Evolutionary conservation across 1,139 yeast species (phyloP).

Genomic region (Pichia inconspicua): DNA sequence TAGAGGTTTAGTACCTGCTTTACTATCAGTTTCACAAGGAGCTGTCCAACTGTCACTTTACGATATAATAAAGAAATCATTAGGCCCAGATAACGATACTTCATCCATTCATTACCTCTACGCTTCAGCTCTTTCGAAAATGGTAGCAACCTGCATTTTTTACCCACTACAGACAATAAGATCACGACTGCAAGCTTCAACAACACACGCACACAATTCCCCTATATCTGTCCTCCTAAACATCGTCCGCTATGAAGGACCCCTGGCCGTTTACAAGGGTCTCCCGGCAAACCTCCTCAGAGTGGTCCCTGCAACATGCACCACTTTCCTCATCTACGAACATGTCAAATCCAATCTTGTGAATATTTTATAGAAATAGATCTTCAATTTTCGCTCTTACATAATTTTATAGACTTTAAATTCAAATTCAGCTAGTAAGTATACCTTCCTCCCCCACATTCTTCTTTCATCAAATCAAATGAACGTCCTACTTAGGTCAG

Average conservation of each 20-base stretch:
- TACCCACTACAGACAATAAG: slow-evolving; percentile 85
- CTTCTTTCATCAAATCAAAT: neutral
- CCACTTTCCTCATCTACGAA: slow-evolving; percentile 63
- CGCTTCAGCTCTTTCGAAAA: slow-evolving; percentile 64
- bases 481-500: slow-evolving; percentile 9
- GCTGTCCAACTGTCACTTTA: slow-evolving; percentile 82
- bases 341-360: slow-evolving; percentile 26
- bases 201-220: slow-evolving; percentile 6
- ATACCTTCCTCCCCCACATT: no score
- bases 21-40: slow-evolving; percentile 81
- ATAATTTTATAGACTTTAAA: no score
- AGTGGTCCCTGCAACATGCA: slow-evolving; percentile 69
- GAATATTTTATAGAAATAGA: no score
- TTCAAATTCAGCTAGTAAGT: no score
- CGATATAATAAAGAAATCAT: slow-evolving; percentile 54
- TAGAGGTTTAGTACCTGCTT: slow-evolving; percentile 76
- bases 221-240: slow-evolving; percentile 1
- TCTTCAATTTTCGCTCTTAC: no score
- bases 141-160: slow-evolving; percentile 56
- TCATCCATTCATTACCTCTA: slow-evolving; percentile 39
- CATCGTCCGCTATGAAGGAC: slow-evolving; percentile 39
- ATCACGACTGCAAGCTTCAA: slow-evolving; percentile 63
- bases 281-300: slow-evolving; percentile 54
- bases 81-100: neutral
- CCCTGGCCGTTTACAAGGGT: slow-evolving; percentile 73